Evolutionary conservation across 2,329 filamentous ascomycete species (phyloP), one percentile per base, ranked within the genome.

Genomic region (Monosporascus cannonballus): DNA sequence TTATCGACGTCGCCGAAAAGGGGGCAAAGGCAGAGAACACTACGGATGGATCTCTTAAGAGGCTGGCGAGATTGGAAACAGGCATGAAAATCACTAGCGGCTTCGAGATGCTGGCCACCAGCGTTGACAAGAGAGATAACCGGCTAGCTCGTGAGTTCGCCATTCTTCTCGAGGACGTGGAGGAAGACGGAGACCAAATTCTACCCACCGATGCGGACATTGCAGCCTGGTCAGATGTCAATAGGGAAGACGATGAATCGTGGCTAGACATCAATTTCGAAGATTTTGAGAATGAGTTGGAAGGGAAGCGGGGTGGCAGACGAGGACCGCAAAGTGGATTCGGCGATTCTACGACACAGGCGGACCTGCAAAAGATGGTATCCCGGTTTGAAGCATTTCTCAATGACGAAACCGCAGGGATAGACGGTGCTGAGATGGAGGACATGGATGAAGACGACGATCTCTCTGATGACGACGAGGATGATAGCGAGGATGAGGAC

Each of bases 201-300:
- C 73, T 97, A 1, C 93, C 94, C 0, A 82, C 77, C 0, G 80
- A 96, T 60, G 70, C 76, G 1, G 88, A 93, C n/a, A 90, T 97
- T 9, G 69, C 70, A 25, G 61, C 67, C 2, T 97, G 94, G 93
- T 75, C 78, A 37, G 70, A 77, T 30, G 65, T 66, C 3, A 71
- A 75, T 30, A 77, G 74, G n/a, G 82, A 93, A 48, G 93, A 97
- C 55, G 84, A 91, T 61, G 94, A 97, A 62, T 79, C 81, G 22
- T 99, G 94, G 94, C 76, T 99, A 58, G 86, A 97, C 61, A 95
- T 99, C 53, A 85, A 92, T 64, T 96, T 90, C 60, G 80, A 87
- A 18, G 91, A 96, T 56, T 90, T 99, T 52, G 92, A 96, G 63
- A 78, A 80, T 27, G 91, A 96, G 66, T 73, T 99, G 1, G 76